Evolutionary conservation across 2,329 filamentous ascomycete species (phyloP).

Genomic region (Calonectria multiphialidica): DNA sequence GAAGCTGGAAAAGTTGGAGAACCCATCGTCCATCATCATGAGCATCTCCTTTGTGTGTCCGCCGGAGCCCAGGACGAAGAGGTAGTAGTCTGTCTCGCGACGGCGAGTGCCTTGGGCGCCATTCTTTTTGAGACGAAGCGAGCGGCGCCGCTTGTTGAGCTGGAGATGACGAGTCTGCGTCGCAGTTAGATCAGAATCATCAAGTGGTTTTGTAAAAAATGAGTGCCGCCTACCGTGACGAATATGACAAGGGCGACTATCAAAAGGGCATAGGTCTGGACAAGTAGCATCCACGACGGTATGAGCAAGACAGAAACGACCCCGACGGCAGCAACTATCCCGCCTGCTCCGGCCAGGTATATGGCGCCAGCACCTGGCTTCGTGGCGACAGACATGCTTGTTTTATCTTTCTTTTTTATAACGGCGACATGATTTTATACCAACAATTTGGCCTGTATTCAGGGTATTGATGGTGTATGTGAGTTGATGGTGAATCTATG

Average conservation of each 20-base stretch:
- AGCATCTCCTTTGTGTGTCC: conserved; percentile 97
- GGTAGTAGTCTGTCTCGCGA: conserved; percentile 62
- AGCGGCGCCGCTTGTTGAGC: conserved; percentile 36
- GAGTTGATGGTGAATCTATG: not conserved
- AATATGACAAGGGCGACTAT: conserved; percentile 43
- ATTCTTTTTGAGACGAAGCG: conserved; percentile 31
- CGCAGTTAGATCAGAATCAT: not conserved
- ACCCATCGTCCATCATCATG: conserved; percentile 77
- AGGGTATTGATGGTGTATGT: not conserved
- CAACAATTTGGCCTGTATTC: not conserved
- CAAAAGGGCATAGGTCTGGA: conserved; percentile 32
- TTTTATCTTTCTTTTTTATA: not conserved
- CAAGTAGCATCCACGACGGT: conserved; percentile 17
- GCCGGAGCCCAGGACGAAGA: conserved; percentile 90
- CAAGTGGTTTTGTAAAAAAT: fast-evolving
- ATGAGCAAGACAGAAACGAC: conserved; percentile 9
- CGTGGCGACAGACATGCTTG: not conserved
- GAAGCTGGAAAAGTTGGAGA: conserved; percentile 62
- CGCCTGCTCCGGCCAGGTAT: conserved; percentile 10
- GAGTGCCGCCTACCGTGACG: conserved; percentile 43
- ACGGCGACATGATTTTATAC: not conserved
- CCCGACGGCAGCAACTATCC: not conserved
- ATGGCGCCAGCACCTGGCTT: conserved; percentile 15
- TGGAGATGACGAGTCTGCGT: conserved; percentile 47
- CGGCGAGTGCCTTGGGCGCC: not conserved